Evolutionary conservation across 2,329 filamentous ascomycete species (phyloP), one percentile per base, ranked within the genome.

Genomic region (Allantophomopsis lycopodina): DNA sequence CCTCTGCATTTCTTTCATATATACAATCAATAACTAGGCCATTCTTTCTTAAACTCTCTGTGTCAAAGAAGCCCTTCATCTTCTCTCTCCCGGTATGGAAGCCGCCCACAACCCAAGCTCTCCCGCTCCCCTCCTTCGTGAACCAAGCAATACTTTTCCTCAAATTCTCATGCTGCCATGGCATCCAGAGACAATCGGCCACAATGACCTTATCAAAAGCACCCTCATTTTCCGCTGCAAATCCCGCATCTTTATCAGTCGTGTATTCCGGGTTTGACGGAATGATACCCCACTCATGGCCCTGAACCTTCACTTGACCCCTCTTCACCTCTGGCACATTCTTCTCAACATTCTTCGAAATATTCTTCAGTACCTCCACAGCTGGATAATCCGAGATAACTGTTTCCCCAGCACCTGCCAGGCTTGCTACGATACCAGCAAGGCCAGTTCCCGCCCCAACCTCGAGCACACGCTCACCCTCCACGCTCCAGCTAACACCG

Each of bases 171-270:
- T 86, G 82, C 61, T 85, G 71, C 62, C 69, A 70, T 2, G 74
- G 71, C 76, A 85, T 83, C 80, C 81, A 86, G 41, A 83, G 66
- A 51, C 80, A 84, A 58, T 86, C 80, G 45, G 78, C 76, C 0
- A 75, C 76, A n/a, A 84, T 58, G 32, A 86, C 63, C 42, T 76
- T 69, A 35, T 73, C 73, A 51, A 77, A 83, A 6, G 35, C 36
- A 0, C 31, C 12, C 3, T 48, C 46, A 23, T 54, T 53, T 3
- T 12, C 13, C n/a, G 31, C 14, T n/a, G 30, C 39, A 18, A 35
- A 30, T 14, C 15, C 34, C 20, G 36, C 41, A 16, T 40, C 41
- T 40, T 53, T 49, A 12, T 41, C 38, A 28, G 23, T 28, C 7
- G 23, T 10, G 10, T 28, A 28, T 10, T 28, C 23, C 23, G 23